Percentiles rank a stretch among this genome's conserved stretches.
Conservation (phyloP, 371 early-diverging fungal genomes). For the Mycotypha africana region DNA sequence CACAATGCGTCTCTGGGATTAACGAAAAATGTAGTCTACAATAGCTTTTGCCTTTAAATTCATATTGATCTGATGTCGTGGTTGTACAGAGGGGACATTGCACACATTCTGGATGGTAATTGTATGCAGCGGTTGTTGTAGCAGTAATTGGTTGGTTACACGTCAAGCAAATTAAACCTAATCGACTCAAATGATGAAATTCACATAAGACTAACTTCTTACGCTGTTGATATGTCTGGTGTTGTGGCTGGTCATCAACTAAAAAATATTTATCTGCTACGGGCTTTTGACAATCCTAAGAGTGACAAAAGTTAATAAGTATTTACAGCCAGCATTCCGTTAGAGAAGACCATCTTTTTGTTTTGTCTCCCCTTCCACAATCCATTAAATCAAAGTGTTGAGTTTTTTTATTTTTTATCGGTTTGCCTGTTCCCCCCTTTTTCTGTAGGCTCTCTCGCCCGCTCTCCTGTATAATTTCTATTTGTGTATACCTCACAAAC, state of each 20-base stretch:
- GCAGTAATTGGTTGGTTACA: slow-evolving; percentile 15
- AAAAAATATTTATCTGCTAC: slow-evolving; percentile 22
- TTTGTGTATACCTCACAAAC: slow-evolving; percentile 67
- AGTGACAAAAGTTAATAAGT: neutral
- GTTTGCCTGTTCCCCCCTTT: neutral
- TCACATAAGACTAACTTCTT: slow-evolving; percentile 21
- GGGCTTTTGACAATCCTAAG: slow-evolving; percentile 22
- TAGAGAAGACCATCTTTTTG: too few relatives aligned
- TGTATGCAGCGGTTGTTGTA: neutral
- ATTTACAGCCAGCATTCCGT: too few relatives aligned
- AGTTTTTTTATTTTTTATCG: neutral
- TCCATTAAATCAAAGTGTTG: too few relatives aligned
- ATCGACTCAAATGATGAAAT: slow-evolving; percentile 17
- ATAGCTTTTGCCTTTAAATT: slow-evolving; percentile 79
- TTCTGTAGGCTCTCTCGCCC: neutral
- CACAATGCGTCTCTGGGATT: slow-evolving; percentile 80
- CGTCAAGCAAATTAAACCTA: slow-evolving; percentile 11
- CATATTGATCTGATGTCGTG: slow-evolving; percentile 63
- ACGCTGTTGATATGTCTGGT: neutral
- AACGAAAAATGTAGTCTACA: slow-evolving; percentile 91
- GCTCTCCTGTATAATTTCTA: neutral
- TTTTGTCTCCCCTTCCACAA: too few relatives aligned
- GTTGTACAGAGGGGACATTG: slow-evolving; percentile 14
- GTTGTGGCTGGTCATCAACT: neutral
- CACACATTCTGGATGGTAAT: slow-evolving; percentile 13